phyloP scores from a whole-genome alignment of 306 rosid genomes.

The Delonix regia region DNA sequence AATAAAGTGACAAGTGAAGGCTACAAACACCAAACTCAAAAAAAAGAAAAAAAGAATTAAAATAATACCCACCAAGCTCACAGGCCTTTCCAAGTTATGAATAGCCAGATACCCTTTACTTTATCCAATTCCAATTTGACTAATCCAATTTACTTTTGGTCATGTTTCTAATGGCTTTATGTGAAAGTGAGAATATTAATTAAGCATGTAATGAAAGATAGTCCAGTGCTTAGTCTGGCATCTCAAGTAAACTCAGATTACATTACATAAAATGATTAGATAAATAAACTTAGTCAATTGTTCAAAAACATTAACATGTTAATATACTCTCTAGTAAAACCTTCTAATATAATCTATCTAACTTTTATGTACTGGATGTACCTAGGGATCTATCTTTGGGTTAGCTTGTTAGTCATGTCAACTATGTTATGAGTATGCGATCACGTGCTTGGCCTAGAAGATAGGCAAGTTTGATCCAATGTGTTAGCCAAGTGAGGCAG shows the following conservation, averaged over 20 bases:
- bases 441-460: constrained; percentile 20
- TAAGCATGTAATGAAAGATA: not conserved
- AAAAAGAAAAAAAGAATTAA: no score
- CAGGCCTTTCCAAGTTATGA: constrained; percentile 27
- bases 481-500: constrained; percentile 13
- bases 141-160: not conserved
- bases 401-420: constrained; percentile 22
- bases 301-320: no score
- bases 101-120: not conserved
- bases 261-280: no score
- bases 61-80: constrained; percentile 26
- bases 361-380: no score
- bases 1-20: constrained; percentile 44
- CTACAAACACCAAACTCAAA: constrained; percentile 51
- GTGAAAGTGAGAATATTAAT: not conserved
- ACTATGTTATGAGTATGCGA: not conserved
- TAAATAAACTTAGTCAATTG: no score
- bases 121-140: constrained; percentile 34
- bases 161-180: not conserved
- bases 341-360: not conserved
- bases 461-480: not conserved
- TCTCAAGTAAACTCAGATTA: no score
- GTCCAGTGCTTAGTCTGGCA: no score
- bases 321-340: no score
- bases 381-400: no score